These are phyloP conservation scores for Talaromyces borbonicus DNA, from an alignment of 495 filamentous ascomycete species.

Conservation along the genomic window DNA sequence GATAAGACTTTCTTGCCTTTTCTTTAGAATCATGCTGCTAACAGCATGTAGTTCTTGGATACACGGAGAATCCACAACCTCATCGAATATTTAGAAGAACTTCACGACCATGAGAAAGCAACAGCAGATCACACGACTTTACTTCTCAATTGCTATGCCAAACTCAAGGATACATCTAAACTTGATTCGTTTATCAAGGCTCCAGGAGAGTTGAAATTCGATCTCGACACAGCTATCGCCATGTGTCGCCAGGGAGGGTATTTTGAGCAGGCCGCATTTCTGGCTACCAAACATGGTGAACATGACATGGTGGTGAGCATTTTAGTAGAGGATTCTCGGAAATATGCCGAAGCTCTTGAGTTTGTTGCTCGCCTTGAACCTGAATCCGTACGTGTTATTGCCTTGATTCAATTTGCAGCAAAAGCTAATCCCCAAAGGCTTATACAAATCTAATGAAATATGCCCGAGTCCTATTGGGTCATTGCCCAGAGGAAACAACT, in stretches of 20 bases:
- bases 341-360: conserved; percentile 75
- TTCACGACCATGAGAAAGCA: conserved; percentile 88
- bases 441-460: conserved; percentile 93
- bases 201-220: conserved; percentile 89
- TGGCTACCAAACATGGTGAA: conserved; percentile 89
- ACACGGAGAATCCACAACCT: conserved; percentile 95
- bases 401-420: background rate
- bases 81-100: conserved; percentile 93
- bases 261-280: conserved; percentile 89
- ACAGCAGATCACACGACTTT: conserved; percentile 96
- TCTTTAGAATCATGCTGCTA: background rate
- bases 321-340: conserved; percentile 86
- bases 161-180: conserved; percentile 91
- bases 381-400: conserved; percentile 50
- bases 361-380: conserved; percentile 86
- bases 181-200: conserved; percentile 94
- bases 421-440: conserved; percentile 41
- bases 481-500: conserved; percentile 72
- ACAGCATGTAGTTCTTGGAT: conserved; percentile 60
- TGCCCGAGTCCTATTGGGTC: conserved; percentile 74
- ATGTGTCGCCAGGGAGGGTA: conserved; percentile 99
- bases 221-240: conserved; percentile 90
- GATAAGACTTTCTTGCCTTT: conserved; percentile 2
- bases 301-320: conserved; percentile 92
- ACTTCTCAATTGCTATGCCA: conserved; percentile 93